Evolutionary conservation across 106 monocot species (phyloP), one percentile per base, ranked within the genome.

Genomic region (Narthecium ossifragum): DNA sequence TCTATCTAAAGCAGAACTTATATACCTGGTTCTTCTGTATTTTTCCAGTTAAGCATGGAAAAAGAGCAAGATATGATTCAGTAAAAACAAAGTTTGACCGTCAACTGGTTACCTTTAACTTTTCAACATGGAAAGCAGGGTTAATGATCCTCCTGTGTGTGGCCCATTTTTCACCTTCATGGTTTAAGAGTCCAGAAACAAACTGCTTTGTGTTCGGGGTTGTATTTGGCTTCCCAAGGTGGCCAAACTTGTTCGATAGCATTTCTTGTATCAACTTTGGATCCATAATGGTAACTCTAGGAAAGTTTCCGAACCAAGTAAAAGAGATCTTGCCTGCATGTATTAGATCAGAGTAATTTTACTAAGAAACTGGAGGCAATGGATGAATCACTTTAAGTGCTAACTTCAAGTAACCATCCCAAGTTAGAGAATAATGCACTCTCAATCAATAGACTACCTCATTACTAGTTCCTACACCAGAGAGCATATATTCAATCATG

Each of bases 161-260:
- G n/a, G 66, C 86, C 92, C 92, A 92, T 69, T 92, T 83, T 20
- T 83, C 74, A 29, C 92, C 92, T 30, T 80, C 68, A 72, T 75
- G 64, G n/a, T 9, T 59, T 18, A 22, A 31, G 12, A 92, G 56
- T n/a, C 92, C 92, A 24, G 50, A 20, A 13, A 23, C 11, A 2
- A 83, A 38, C 0, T 62, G 53, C 31, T 23, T 68, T 4, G 5
- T 52, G 14, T 72, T 11, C 1, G 74, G 66, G 5, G 5, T 74
- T 24, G 7, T 0, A 6, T 29, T 64, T 26, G 46, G 57, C 47
- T 80, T 92, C 34, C 20, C 65, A 60, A 86, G 79, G 17, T 81
- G 69, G n/a, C 78, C 78, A 50, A 75, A 69, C 64, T 81, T 90
- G 69, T 65, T 78, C 3, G 75, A 72, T 27, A 90, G 43, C 28